Base-by-base conservation (phyloP, 1,139 yeast genomes). In the Debaryomyces coudertii region DNA sequence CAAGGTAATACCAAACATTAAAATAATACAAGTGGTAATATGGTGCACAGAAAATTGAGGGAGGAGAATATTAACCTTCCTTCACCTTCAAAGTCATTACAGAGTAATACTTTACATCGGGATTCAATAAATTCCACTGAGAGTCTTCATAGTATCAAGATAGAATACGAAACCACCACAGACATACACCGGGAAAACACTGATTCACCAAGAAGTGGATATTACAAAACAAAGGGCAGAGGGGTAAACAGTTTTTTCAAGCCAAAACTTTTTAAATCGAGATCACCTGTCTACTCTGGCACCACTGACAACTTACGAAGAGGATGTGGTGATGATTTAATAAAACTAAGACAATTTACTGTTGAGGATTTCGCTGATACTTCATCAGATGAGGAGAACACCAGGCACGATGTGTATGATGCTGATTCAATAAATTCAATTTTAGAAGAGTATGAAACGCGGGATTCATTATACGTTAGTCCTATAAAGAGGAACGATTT, bases 331-430 rank as follows among this genome's bases (percentile, higher is more conserved):
- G 22, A 31, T 24, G 14, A 18, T 18, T 37, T 9, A 5, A 34
- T 25, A 11, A 36, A 36, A 14, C 14, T 20, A 12, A 57, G 53
- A 47, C 58, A 57, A 16, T 56, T 66, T 14, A 61, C 68, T 1
- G 47, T 69, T 12, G 70, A 63, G 11, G 78, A 73, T 45, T 72
- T 73, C 53, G 79, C 78, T 14, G 79, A 73, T 53, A 69, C 77
- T 9, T 62, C 73, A 0, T 63, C 69, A 8, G 61, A 61, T 8
- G 65, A 59, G 7, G 56, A 54, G 27, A 52, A 35, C 11, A 46
- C 54, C 7, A 36, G 16, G 4, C 33, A 42, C 7, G 41, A 50
- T 15, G 54, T 54, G 6, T 42, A 42, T 22, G 69, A 65, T 44
- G 58, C 66, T 1, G 74, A 67, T 25, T 68, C 73, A 12, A 61